A percentile compares a stretch with the other conserved stretches of the same genome.
Conservation (phyloP, 2,329 filamentous ascomycete species). For the Neopestalotiopsis clavispora region DNA sequence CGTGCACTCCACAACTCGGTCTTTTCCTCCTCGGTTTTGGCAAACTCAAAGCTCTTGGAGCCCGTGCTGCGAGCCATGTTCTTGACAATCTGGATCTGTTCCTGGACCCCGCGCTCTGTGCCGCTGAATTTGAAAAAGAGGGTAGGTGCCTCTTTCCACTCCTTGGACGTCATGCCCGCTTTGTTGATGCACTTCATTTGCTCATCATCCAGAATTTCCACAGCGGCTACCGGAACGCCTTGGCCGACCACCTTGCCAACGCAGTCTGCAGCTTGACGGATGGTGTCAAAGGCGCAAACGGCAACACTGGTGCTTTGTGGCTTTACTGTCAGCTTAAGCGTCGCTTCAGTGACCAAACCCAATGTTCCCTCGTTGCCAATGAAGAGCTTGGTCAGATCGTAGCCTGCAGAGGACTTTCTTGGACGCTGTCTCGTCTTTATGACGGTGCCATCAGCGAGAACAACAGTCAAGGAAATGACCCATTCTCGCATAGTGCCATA, state of each 20-base stretch:
- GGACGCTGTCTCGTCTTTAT: conserved; percentile 81
- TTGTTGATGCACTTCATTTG: conserved; percentile 68
- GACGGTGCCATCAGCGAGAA: conserved; percentile 80
- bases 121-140: conserved; percentile 76
- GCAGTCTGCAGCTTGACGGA: conserved; percentile 71
- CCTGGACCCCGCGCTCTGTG: conserved; percentile 71
- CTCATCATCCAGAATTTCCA: conserved; percentile 81
- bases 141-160: conserved; percentile 68
- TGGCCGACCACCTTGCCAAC: conserved; percentile 73
- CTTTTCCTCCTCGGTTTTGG: conserved; percentile 70
- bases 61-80: conserved; percentile 49
- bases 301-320: conserved; percentile 77
- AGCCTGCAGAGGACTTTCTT: conserved; percentile 81
- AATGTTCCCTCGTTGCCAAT: conserved; percentile 85
- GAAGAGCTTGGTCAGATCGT: conserved; percentile 79
- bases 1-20: conserved; percentile 81
- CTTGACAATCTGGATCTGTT: conserved; percentile 64
- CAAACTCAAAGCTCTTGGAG: conserved; percentile 78
- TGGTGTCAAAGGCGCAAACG: conserved; percentile 52
- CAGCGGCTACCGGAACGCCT: conserved; percentile 76
- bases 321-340: conserved; percentile 74
- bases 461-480: conserved; percentile 81
- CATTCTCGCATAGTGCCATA: conserved; percentile 91
- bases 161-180: conserved; percentile 59
- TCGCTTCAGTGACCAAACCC: conserved; percentile 79